Evolutionary conservation across 768 basidiomycete genomes (phyloP).

Genomic region (Tylopilus vinaceipallidus): DNA sequence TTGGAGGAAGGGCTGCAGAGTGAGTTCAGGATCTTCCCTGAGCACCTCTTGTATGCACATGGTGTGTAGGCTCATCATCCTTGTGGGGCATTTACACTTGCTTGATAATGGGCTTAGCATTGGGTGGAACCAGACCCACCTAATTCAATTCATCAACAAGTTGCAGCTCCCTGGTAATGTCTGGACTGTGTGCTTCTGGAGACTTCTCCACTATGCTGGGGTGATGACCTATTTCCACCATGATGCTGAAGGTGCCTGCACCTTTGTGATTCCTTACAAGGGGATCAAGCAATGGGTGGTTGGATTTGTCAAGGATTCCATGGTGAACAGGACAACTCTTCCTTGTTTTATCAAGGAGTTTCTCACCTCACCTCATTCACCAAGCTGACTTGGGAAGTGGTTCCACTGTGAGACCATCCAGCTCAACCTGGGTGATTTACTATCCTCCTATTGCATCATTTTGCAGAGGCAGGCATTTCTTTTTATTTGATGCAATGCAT

Average conservation of each 20-base stretch:
- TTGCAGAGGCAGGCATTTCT: constrained; percentile 6
- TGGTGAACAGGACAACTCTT: too few species aligned
- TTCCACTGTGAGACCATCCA: background rate
- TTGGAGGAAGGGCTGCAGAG: too few species aligned
- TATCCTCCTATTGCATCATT: constrained; percentile 9
- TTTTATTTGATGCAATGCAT: constrained; percentile 2
- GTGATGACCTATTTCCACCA: constrained; percentile 1
- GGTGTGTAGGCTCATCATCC: too few species aligned
- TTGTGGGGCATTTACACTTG: too few species aligned
- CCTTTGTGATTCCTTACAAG: background rate
- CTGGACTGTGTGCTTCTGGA: background rate
- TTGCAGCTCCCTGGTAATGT: background rate
- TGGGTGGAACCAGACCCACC: background rate
- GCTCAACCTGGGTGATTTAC: background rate
- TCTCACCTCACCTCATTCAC: background rate
- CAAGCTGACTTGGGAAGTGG: background rate
- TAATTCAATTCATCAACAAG: background rate
- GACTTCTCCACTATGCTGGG: background rate
- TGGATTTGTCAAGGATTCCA: too few species aligned
- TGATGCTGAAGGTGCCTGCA: too few species aligned
- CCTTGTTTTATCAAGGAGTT: background rate
- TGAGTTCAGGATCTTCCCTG: too few species aligned
- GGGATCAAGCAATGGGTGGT: constrained; percentile 3
- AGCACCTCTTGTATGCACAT: too few species aligned
- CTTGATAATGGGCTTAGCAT: background rate